Base-by-base conservation (phyloP, 2,329 filamentous ascomycete species). In the Passalora sequoiae region DNA sequence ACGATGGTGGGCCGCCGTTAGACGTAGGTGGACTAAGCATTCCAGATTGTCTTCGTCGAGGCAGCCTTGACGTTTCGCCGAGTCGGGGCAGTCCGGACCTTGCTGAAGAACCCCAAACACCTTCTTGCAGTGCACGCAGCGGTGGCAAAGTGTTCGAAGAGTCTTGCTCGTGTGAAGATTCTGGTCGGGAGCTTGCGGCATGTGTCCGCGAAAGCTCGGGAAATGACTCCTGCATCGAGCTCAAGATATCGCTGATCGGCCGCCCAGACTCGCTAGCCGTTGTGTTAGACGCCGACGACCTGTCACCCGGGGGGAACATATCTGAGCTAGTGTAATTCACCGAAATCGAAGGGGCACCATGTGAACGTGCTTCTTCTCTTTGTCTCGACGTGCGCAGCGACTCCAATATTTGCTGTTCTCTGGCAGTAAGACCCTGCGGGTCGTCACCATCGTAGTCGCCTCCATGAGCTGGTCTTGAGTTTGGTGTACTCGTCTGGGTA, bases 381-480 rank as follows among this genome's bases (percentile, higher is more conserved):
- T 69, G 66, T 44, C 69, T 57, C 12, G 67, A 66, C 8, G 64
- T 69, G 6, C 69, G 61, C 12, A 74, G 46, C n/a, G 66, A 61
- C 38, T 72, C 69, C 15, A 74, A 55, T 10, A 73, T 66, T 31
- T 69, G 66, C 43, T 70, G 64, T 49, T 73, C 71, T 30, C 68
- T 60, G 13, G 64, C 60, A 10, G 68, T 72, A 32, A 74, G 55
- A 2, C 70, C 70, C 49, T 67, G 62, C 6, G 69, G 69, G 53
- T 73, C 70, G 40, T 70, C 63, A 44, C 68, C 66, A 17, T 65
- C 21, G 22, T 36, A 15, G 41, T 40, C 21, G 40, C 33, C 33
- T 17, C 33, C 33, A 12, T 8, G 8, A 20, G 12, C 40, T 9
- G 31, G 41, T 9, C 43, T 37, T 17, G 38, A 44, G 13, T 32